Evolutionary conservation across 148 eudicot genomes (phyloP).

Genomic region (Polygonum aviculare): DNA sequence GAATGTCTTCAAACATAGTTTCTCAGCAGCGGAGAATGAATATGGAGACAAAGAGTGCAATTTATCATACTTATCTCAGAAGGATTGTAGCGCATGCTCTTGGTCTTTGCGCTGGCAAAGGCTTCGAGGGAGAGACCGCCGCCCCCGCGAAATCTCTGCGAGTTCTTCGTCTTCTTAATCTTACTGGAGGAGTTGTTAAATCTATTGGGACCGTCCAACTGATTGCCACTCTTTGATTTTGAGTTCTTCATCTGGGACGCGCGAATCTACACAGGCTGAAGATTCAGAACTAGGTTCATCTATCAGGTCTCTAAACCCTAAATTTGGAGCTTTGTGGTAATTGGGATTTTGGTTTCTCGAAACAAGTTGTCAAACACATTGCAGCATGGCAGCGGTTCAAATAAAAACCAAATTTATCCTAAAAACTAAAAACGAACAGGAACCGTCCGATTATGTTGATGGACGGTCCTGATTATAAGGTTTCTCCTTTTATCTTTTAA

Average conservation of each 20-base stretch:
- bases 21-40: not conserved
- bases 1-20: not conserved
- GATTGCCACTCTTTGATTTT: not conserved
- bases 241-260: slow-evolving; percentile 3
- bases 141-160: slow-evolving; percentile 39
- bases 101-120: slow-evolving; percentile 66
- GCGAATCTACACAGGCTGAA: not conserved
- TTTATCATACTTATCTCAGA: slow-evolving; percentile 48
- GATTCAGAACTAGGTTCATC: not conserved
- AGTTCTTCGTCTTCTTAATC: slow-evolving; percentile 34
- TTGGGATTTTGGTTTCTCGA: not conserved
- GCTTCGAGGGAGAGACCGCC: slow-evolving; percentile 68
- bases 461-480: too few species aligned
- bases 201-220: not conserved
- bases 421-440: too few species aligned
- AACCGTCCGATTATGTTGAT: too few species aligned
- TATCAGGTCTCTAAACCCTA: not conserved
- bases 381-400: too few species aligned
- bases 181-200: not conserved
- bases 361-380: too few species aligned
- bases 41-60: not conserved
- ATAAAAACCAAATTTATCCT: too few species aligned
- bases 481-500: too few species aligned
- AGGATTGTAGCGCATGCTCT: slow-evolving; percentile 46
- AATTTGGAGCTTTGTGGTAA: not conserved